A percentile compares a stretch with the other conserved stretches of the same genome.
Evolutionary conservation across 208 protist species (phyloP).

Genomic region (Acanthamoeba royreba): DNA sequence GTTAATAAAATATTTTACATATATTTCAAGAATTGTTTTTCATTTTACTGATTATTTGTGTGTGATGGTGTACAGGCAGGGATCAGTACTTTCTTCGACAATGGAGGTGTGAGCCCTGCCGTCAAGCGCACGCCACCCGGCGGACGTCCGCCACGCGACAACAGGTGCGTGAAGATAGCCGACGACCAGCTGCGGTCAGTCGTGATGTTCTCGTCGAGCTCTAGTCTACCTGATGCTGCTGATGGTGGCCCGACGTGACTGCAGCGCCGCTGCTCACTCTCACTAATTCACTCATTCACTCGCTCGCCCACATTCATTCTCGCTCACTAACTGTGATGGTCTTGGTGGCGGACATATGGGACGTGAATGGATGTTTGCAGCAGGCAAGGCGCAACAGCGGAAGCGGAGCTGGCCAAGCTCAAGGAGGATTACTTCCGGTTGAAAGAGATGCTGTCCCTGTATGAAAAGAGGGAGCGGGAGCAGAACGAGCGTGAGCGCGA

Average conservation of each 20-base stretch:
- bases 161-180: neutral
- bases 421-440: neutral
- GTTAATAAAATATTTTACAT: neutral
- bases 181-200: neutral
- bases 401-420: neutral
- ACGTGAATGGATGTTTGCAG: neutral
- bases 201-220: no score
- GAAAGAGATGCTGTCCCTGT: neutral
- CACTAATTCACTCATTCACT: no score
- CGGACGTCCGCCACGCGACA: neutral
- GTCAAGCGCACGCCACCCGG: neutral
- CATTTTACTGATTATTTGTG: no score
- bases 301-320: no score
- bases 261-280: no score
- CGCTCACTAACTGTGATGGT: no score
- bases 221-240: no score
- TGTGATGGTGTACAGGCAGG: neutral
- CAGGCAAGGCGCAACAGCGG: neutral
- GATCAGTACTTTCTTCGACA: neutral
- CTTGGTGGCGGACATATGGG: neutral
- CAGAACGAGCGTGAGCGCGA: neutral
- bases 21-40: no score
- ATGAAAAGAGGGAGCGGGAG: neutral
- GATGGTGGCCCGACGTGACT: no score
- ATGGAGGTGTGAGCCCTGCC: neutral